Evolutionary conservation across 305 asterid genomes (phyloP), one percentile per base, ranked within the genome.

Genomic region (Monarda citriodora): DNA sequence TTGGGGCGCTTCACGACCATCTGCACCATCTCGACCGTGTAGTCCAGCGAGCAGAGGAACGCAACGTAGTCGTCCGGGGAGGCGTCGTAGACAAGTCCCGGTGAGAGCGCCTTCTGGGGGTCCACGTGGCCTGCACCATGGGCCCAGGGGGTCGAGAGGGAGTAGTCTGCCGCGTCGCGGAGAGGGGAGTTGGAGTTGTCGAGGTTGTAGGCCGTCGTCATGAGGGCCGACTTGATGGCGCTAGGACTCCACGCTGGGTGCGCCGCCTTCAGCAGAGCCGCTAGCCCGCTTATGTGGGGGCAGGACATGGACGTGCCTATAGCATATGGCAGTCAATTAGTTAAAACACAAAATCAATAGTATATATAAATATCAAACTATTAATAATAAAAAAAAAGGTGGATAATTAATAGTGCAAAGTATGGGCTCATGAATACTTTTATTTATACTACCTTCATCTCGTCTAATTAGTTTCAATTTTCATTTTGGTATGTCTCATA

Each of bases 291-390:
- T 3, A 81, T 72, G 69, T 89, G 97, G 2, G 99, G 96, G 57
- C 87, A 87, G n/a, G 99, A 77, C 97, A 89, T 93, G n/a, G 99
- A 93, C 46, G 97, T 89, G 15, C 98, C 91, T 81, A 64, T 17
- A 65, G 22, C 16, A 40, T 11, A 38, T 14, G 8, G 7, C 25
- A 34, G 47, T 51, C 16, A 56, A 48, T 38, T 14, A 42, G 52
- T 58, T 54, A 15, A 40, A 34, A n/a, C 5, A 40, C 16, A 20
- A 53, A 32, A n/a, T 59, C 23, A 67, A 40, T n/a, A 32, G n/a
- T n/a, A n/a, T n/a, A n/a, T 0, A 7, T 4, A 32, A 32, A 32
- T 26, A 6, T 26, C 31, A 26, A 26, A 26, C 5, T 26, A 26
- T 26, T 26, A 6, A 32, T 32, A 32, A n/a, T n/a, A n/a, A n/a